Conservation (phyloP, 2,329 filamentous ascomycete species). For the Coccinonectria pachysandricola region DNA sequence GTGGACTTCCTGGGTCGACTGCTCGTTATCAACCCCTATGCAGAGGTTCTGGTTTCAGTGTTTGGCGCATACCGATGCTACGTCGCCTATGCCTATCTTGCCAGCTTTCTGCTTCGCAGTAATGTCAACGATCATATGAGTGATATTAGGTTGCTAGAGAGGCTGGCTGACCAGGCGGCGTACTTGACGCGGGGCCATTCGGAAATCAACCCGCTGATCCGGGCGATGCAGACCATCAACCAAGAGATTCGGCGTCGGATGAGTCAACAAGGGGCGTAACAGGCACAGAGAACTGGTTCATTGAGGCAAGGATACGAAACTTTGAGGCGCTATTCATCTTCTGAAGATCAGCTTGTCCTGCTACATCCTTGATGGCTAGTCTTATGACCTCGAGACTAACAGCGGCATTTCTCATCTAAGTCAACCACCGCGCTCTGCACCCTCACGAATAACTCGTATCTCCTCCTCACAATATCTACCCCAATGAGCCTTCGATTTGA, state of each 20-base stretch:
- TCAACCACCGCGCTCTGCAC: too few species aligned
- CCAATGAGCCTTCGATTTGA: too few species aligned
- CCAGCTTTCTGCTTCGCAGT: slow-evolving; percentile 15
- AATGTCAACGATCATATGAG: slow-evolving; percentile 9
- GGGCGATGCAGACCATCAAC: slow-evolving; percentile 17
- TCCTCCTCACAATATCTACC: too few species aligned
- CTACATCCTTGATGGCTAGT: too few species aligned
- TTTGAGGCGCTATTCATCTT: too few species aligned
- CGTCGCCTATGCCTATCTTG: slow-evolving; percentile 18
- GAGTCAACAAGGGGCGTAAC: neutral
- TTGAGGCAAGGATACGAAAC: too few species aligned
- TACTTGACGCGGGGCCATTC: slow-evolving; percentile 12
- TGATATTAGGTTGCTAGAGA: slow-evolving; percentile 14
- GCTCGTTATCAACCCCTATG: slow-evolving; percentile 13
- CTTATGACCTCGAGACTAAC: too few species aligned
- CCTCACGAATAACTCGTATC: too few species aligned
- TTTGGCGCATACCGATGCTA: slow-evolving; percentile 20
- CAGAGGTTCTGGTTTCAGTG: slow-evolving; percentile 13
- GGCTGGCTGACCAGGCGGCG: slow-evolving; percentile 8
- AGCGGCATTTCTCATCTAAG: too few species aligned
- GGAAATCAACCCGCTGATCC: slow-evolving; percentile 18
- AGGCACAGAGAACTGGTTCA: neutral
- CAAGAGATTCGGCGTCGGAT: slow-evolving; percentile 13
- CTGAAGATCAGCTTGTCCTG: too few species aligned
- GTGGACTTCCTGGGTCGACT: slow-evolving; percentile 11